A percentile compares a stretch with the other conserved stretches of the same genome.
phyloP scores from a whole-genome alignment of 2,329 filamentous ascomycete species.

The Aspergillus latus region DNA sequence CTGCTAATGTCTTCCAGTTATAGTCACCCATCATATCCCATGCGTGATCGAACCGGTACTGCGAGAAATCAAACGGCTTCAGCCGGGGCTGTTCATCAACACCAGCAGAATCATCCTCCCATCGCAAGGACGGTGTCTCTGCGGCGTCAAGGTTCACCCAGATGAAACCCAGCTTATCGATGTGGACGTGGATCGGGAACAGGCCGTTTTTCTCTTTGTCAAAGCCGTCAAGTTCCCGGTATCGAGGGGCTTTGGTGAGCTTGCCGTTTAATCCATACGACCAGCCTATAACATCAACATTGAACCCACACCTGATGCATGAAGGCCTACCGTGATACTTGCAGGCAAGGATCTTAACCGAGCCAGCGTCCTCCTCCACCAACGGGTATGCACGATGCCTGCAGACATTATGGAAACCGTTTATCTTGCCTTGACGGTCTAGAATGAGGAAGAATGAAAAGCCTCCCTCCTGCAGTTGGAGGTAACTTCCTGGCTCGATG shows the following conservation, averaged over 20 bases:
- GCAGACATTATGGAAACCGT: conserved; percentile 62
- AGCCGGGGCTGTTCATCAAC: conserved; percentile 50
- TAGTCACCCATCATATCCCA: conserved; percentile 59
- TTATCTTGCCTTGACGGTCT: conserved; percentile 55
- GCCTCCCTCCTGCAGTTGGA: conserved; percentile 55
- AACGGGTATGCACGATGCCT: conserved; percentile 60
- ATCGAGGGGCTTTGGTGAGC: conserved; percentile 59
- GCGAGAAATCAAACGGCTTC: conserved; percentile 49
- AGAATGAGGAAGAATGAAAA: conserved; percentile 56
- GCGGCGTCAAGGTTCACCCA: conserved; percentile 58
- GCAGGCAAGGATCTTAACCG: conserved; percentile 54
- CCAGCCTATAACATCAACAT: conserved; percentile 38
- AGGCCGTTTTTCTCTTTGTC: conserved; percentile 56
- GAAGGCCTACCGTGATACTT: conserved; percentile 53
- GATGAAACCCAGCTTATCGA: conserved; percentile 57
- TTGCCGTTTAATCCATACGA: conserved; percentile 58
- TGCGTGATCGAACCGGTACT: conserved; percentile 58
- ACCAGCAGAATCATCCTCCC: conserved; percentile 54
- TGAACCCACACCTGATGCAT: background rate
- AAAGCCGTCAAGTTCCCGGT: conserved; percentile 55
- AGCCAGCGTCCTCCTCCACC: conserved; percentile 51
- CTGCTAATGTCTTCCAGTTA: conserved; percentile 63
- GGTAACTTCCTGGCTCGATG: conserved; percentile 55
- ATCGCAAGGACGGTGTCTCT: conserved; percentile 49
- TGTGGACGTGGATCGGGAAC: conserved; percentile 54